A percentile compares a stretch with the other conserved stretches of the same genome.
These are phyloP conservation scores for Mortierella sp. DNA, from an alignment of 371 early-diverging fungal species.

Conservation along the genomic window DNA sequence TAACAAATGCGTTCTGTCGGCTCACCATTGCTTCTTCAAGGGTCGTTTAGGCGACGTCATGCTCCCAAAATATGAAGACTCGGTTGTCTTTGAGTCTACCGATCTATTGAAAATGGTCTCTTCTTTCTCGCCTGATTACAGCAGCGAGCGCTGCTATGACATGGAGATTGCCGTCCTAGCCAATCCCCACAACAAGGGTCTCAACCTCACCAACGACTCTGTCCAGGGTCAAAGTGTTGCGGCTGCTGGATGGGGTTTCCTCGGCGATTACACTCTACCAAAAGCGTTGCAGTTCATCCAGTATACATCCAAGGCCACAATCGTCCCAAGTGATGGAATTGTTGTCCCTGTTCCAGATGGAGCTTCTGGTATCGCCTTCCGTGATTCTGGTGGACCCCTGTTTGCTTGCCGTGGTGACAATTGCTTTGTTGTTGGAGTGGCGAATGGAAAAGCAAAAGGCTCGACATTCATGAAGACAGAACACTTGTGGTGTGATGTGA, in stretches of 20 bases:
- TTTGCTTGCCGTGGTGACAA: slow-evolving; percentile 10
- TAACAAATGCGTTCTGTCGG: slow-evolving; percentile 20
- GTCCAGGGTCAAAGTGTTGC: not conserved
- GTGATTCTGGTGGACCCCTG: slow-evolving; percentile 20
- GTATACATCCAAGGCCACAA: slow-evolving; percentile 1
- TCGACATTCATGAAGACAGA: slow-evolving; percentile 10
- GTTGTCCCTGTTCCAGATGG: slow-evolving; percentile 13
- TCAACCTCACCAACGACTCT: slow-evolving; percentile 4
- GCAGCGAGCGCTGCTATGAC: slow-evolving; percentile 11
- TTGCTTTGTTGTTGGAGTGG: slow-evolving; percentile 12
- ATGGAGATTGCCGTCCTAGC: slow-evolving; percentile 17
- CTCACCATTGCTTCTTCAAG: slow-evolving; percentile 11
- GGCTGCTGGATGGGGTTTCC: slow-evolving; percentile 17
- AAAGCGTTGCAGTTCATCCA: slow-evolving; percentile 9
- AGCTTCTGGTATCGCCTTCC: slow-evolving; percentile 15
- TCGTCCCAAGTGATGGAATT: not conserved
- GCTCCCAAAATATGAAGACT: slow-evolving; percentile 1
- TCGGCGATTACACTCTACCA: slow-evolving; percentile 6
- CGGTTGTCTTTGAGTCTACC: slow-evolving; percentile 15
- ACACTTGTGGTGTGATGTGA: slow-evolving; percentile 12
- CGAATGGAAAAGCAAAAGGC: slow-evolving; percentile 7
- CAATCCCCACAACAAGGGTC: slow-evolving; percentile 9
- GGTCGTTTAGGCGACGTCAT: slow-evolving; percentile 12
- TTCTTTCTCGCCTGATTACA: slow-evolving; percentile 3
- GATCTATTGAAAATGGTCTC: not conserved